Evolutionary conservation across 768 basidiomycete genomes (phyloP).

Genomic region (Pulveroboletus sp.): DNA sequence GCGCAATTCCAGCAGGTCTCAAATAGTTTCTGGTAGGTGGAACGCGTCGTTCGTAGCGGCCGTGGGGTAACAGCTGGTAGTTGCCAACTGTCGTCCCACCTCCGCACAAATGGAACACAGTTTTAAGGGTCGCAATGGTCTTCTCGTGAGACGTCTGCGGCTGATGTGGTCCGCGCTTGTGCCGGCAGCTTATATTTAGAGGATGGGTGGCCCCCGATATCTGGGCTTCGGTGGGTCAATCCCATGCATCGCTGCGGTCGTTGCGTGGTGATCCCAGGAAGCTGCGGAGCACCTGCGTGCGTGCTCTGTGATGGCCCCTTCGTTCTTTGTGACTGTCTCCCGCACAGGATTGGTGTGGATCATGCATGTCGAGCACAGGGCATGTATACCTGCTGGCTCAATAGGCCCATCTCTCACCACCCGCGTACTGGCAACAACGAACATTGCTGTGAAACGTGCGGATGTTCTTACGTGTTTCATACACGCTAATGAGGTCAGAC

Average conservation of each 20-base stretch:
- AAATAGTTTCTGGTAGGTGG: neutral
- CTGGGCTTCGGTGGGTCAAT: too few relatives aligned
- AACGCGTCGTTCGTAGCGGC: neutral
- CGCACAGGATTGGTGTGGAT: too few relatives aligned
- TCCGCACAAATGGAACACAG: neutral
- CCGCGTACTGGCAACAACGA: neutral
- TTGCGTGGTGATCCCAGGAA: too few relatives aligned
- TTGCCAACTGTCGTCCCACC: neutral
- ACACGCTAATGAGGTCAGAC: neutral
- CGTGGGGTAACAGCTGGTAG: neutral
- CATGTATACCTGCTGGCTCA: neutral
- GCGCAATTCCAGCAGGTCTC: too few relatives aligned
- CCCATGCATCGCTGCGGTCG: too few relatives aligned
- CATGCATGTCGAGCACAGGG: too few relatives aligned
- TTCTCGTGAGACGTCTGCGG: neutral
- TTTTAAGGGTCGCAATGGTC: neutral
- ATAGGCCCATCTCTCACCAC: neutral
- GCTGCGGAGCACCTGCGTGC: too few relatives aligned
- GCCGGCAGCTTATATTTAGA: neutral
- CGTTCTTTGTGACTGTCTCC: too few relatives aligned
- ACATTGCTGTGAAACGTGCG: neutral
- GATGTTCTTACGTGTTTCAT: neutral
- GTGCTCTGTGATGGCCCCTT: too few relatives aligned
- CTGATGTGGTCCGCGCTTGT: neutral
- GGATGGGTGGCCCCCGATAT: too few relatives aligned